phyloP scores from a whole-genome alignment of 2,329 filamentous ascomycete genomes.

The Aureobasidium lini region DNA sequence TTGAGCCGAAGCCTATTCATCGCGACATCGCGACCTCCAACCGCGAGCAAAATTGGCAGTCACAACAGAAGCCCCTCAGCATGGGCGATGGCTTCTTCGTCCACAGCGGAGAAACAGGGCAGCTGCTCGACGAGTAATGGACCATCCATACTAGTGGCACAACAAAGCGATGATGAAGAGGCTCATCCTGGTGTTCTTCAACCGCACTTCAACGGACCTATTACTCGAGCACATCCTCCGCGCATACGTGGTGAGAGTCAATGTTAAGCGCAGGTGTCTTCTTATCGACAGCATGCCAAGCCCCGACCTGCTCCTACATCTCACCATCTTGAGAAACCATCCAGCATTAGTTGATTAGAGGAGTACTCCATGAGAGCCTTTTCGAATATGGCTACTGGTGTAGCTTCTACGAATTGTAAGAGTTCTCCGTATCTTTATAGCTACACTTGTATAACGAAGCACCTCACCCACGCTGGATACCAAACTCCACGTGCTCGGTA shows the following conservation, averaged over 20 bases:
- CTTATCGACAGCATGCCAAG: background rate
- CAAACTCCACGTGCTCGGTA: background rate
- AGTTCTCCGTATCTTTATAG: too few relatives aligned
- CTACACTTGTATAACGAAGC: too few relatives aligned
- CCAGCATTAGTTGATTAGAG: too few relatives aligned
- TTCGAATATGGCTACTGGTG: too few relatives aligned
- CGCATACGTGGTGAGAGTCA: background rate
- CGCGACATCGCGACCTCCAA: constrained; percentile 1
- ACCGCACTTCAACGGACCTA: background rate
- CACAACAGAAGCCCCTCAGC: constrained; percentile 3
- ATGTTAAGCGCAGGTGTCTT: background rate
- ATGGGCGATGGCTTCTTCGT: background rate
- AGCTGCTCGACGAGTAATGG: background rate
- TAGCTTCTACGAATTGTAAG: too few relatives aligned
- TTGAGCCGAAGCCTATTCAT: background rate
- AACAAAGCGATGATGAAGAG: background rate
- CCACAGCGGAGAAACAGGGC: background rate
- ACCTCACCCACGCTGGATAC: background rate
- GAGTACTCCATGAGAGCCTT: background rate
- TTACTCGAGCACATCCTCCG: background rate
- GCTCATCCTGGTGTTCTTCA: background rate
- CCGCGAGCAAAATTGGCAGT: background rate
- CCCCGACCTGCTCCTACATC: background rate
- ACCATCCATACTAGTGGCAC: background rate
- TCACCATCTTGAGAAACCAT: too few relatives aligned